Evolutionary conservation across 1,139 yeast genomes (phyloP).

Genomic region (Debaryomyces nepalensis): DNA sequence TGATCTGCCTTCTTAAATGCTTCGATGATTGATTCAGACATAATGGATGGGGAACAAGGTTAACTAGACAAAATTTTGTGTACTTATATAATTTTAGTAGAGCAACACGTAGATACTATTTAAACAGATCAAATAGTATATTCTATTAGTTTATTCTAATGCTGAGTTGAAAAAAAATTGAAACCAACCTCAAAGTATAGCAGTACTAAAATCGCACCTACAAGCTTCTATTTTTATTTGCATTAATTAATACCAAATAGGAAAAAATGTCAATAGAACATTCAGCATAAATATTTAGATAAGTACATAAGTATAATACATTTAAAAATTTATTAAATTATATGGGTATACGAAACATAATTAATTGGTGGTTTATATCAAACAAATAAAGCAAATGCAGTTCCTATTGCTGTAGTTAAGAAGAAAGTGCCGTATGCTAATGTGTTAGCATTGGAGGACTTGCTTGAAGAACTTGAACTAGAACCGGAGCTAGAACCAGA

Average conservation of each 20-base stretch:
- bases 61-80: background rate
- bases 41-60: too few species aligned
- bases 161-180: too few species aligned
- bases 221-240: slow-evolving; percentile 2
- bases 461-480: slow-evolving; percentile 15
- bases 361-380: background rate
- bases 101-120: too few species aligned
- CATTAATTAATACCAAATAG: slow-evolving; percentile 3
- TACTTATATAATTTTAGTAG: background rate
- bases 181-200: background rate
- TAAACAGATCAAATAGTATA: too few species aligned
- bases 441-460: slow-evolving; percentile 13
- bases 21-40: slow-evolving; percentile 32
- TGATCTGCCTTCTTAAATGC: slow-evolving; percentile 56
- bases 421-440: slow-evolving; percentile 9
- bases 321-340: slow-evolving; percentile 1
- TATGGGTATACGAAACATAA: background rate
- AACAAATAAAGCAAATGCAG: slow-evolving; percentile 13
- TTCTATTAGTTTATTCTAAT: too few species aligned
- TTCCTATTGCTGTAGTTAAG: slow-evolving; percentile 12
- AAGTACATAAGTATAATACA: too few species aligned
- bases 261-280: slow-evolving; percentile 3
- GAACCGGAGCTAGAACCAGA: slow-evolving; percentile 16
- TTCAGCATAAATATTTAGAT: too few species aligned
- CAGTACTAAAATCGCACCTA: slow-evolving; percentile 7